These are phyloP conservation scores for Torulaspora indica DNA, from an alignment of 805 yeast species.

Conservation along the genomic window DNA sequence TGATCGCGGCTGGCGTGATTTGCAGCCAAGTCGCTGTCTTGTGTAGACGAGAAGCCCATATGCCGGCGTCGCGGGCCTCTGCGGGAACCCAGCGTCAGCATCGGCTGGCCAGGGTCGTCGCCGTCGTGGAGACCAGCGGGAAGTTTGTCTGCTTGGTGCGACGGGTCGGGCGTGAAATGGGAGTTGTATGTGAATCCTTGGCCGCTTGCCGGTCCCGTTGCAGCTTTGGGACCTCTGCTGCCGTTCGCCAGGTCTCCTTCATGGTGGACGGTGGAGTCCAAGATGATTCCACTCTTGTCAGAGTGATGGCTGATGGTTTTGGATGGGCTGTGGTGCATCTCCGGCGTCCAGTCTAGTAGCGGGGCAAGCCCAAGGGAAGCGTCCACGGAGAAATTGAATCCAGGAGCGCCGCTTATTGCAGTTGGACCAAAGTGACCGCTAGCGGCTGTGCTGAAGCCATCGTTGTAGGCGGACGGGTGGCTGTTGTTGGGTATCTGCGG, in stretches of 20 bases:
- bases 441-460: background rate
- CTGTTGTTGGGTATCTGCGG: background rate
- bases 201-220: background rate
- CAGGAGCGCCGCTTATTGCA: constrained; percentile 16
- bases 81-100: constrained; percentile 9
- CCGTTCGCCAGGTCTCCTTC: constrained; percentile 4
- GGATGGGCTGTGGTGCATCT: constrained; percentile 9
- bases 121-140: constrained; percentile 1
- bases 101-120: constrained; percentile 4
- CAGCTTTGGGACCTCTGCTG: background rate
- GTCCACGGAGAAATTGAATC: constrained; percentile 69
- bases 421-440: background rate
- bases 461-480: constrained; percentile 4
- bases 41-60: constrained; percentile 1
- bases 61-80: constrained; percentile 13
- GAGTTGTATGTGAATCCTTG: constrained; percentile 1
- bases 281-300: constrained; percentile 12
- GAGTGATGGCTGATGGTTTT: constrained; percentile 7
- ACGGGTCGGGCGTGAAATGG: no score
- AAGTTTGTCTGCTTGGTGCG: background rate
- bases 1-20: constrained; percentile 5
- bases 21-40: background rate
- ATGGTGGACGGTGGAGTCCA: constrained; percentile 8
- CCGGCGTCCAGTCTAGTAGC: constrained; percentile 44
- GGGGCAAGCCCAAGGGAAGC: constrained; percentile 76